phyloP scores from a whole-genome alignment of 305 asterid genomes.

The Petunia hybrid region DNA sequence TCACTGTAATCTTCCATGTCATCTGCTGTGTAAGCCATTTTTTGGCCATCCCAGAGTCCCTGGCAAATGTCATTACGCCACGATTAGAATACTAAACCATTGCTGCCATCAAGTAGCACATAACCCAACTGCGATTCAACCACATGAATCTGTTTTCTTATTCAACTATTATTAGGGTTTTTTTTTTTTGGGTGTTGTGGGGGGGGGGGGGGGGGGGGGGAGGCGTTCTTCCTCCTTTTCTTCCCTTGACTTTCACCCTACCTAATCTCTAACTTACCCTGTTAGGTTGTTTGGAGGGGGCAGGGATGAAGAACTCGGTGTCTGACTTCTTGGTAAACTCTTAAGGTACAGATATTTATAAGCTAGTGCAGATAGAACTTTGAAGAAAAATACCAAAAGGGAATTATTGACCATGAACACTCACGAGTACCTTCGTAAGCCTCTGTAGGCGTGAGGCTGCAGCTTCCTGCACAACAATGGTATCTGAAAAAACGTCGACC shows the following conservation, averaged over 20 bases:
- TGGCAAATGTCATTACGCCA: constrained; percentile 18
- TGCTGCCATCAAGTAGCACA: constrained; percentile 3
- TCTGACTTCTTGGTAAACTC: neutral
- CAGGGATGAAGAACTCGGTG: neutral
- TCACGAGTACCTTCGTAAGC: constrained; percentile 61
- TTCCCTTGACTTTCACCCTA: no score
- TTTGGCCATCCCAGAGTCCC: constrained; percentile 61
- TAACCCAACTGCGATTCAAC: neutral
- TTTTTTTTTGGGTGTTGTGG: neutral
- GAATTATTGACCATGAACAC: neutral
- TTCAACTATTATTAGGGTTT: neutral
- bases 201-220: neutral
- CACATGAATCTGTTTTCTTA: neutral
- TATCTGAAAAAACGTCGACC: constrained; percentile 57
- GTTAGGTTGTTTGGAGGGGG: neutral
- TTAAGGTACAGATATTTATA: neutral
- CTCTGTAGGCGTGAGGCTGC: constrained; percentile 63
- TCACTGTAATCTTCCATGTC: constrained; percentile 44
- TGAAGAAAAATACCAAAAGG: neutral
- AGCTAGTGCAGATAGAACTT: neutral
- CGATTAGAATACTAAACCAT: neutral
- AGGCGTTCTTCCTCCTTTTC: no score
- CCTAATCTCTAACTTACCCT: no score
- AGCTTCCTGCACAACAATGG: constrained; percentile 62
- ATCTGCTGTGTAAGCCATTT: constrained; percentile 36